Percentiles rank a stretch among this genome's conserved stretches.
Conservation (phyloP, 257 asterid genomes). For the Phtheirospermum japonicum region DNA sequence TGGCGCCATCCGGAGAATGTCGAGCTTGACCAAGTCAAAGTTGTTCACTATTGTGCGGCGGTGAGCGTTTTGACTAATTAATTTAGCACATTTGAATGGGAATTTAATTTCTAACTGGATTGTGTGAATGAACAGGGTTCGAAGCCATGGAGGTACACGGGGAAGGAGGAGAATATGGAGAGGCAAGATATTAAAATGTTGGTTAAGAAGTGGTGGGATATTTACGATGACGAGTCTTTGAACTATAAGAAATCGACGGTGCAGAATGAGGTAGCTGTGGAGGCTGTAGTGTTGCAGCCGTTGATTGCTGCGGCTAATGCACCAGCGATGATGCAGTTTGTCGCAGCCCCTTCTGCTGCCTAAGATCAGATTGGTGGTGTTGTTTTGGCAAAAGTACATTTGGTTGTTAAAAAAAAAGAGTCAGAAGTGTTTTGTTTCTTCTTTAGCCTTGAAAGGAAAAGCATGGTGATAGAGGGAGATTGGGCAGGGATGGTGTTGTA, state of each 20-base stretch:
- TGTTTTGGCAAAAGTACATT: too few relatives aligned
- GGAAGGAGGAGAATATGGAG: constrained; percentile 41
- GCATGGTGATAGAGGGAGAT: too few relatives aligned
- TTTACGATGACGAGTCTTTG: too few relatives aligned
- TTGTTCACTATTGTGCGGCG: constrained; percentile 60
- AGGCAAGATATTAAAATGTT: constrained; percentile 43
- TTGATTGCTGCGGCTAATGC: constrained; percentile 40
- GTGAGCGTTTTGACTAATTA: too few relatives aligned
- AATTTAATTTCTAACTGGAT: too few relatives aligned
- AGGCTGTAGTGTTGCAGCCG: constrained; percentile 32
- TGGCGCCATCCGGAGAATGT: constrained; percentile 55
- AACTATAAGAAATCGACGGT: constrained; percentile 26
- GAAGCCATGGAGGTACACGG: constrained; percentile 57
- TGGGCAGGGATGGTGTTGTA: not conserved
- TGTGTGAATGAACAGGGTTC: too few relatives aligned
- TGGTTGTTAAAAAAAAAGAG: too few relatives aligned
- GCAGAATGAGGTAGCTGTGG: constrained; percentile 12
- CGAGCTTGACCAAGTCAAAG: constrained; percentile 42
- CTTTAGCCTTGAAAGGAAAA: not conserved
- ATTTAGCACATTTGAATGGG: too few relatives aligned
- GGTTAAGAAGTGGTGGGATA: constrained; percentile 43
- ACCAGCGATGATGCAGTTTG: constrained; percentile 19
- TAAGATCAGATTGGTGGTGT: too few relatives aligned
- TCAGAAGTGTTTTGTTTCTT: constrained; percentile 12
- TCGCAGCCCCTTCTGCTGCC: constrained; percentile 50